Evolutionary conservation across 2,329 filamentous ascomycete genomes (phyloP), one percentile per base, ranked within the genome.

Genomic region (Exutisphaerella laricina): DNA sequence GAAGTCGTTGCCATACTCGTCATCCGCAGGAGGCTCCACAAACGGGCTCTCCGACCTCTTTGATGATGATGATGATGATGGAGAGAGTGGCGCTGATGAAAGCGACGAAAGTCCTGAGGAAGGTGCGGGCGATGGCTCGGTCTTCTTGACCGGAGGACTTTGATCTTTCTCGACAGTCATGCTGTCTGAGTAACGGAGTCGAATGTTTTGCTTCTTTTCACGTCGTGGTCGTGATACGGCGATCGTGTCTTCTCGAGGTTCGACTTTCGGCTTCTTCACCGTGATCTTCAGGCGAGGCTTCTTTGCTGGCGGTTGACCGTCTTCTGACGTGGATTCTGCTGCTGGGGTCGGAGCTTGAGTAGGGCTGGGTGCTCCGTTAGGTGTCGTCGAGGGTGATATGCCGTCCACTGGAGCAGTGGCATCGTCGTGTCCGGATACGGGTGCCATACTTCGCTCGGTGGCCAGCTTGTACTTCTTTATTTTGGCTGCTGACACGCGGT

Each of bases 1-100:
- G 39, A 65, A 62, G 26, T 59, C 57, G 12, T 26, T 26, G 16
- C 55, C 58, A 44, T 59, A 62, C 17, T 54, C 56, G 29, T 54
- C 51, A 8, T 43, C 46, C 9, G 40, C 45, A 25, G 51, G 39
- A 16, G 45, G 41, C 28, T 55, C 46, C 8, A 47, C 37, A 31
- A 56, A 55, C 2, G 51, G 51, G 3, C 46, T 46, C 30, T 46
- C 32, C 33, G 51, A 45, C 12, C 49, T 38, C 20, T 43, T 48
- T 12, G 49, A 39, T 30, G 26, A 38, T 23, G 49, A 36, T 21
- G 55, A 48, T 12, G 49, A 39, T 30, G 26, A 38, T 23, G 49
- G 38, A 20, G 55, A 48, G 32, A 29, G 38, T 22, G 51, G 42
- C 12, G 48, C 41, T 5, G 57, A 54, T 7, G 50, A 47, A 4